phyloP scores from a whole-genome alignment of 257 asterid genomes.

The Solanum rostratum region DNA sequence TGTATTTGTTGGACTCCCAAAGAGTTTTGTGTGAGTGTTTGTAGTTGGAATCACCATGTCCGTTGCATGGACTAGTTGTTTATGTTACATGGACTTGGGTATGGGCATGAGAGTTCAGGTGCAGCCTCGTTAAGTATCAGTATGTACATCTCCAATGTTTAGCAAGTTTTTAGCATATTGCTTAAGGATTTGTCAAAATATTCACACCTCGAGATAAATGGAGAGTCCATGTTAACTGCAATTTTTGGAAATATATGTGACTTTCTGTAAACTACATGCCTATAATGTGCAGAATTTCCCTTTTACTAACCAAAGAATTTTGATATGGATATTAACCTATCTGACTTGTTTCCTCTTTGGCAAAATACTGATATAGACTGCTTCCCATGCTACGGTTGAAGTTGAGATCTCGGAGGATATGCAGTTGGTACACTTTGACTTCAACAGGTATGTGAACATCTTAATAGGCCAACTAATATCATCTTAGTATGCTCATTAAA shows the following conservation, averaged over 20 bases:
- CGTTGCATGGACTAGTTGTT: too few species aligned
- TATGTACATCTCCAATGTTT: background rate
- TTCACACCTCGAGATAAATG: background rate
- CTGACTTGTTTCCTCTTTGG: background rate
- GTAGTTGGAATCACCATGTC: background rate
- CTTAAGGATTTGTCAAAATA: background rate
- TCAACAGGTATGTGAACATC: background rate
- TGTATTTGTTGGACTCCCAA: background rate
- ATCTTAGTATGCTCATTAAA: background rate
- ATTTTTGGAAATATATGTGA: background rate
- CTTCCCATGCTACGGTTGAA: slow-evolving; percentile 10
- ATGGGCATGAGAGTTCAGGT: background rate
- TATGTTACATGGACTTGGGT: background rate
- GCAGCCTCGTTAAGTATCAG: background rate
- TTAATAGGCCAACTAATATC: background rate
- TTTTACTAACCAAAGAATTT: background rate
- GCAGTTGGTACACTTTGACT: slow-evolving; percentile 14
- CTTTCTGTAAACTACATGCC: background rate
- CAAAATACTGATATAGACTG: slow-evolving; percentile 1
- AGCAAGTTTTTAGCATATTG: background rate
- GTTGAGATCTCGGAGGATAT: slow-evolving; percentile 18
- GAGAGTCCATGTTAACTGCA: background rate
- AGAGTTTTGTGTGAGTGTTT: background rate
- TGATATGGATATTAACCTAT: background rate
- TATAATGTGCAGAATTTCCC: background rate